These are phyloP conservation scores for Auxenochlorella pyrenoidosa DNA, from an alignment of 139 green algal species.

Conservation along the genomic window DNA sequence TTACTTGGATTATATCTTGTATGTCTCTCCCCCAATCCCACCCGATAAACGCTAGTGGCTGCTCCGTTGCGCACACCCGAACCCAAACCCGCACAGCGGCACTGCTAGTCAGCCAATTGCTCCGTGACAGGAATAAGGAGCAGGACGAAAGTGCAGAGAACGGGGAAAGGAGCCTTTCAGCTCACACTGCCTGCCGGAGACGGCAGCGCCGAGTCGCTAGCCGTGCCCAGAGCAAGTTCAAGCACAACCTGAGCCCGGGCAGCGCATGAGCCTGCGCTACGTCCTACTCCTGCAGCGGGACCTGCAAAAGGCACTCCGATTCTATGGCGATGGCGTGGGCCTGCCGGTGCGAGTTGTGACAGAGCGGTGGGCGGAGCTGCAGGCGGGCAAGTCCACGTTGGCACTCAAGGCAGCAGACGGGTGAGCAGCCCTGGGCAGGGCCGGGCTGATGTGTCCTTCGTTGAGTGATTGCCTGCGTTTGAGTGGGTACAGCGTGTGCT, in stretches of 20 bases:
- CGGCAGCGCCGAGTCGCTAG: neutral
- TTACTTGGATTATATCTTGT: too few relatives aligned
- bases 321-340: constrained; percentile 75
- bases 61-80: too few relatives aligned
- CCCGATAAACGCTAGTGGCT: too few relatives aligned
- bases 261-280: constrained; percentile 50
- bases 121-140: neutral
- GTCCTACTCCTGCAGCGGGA: constrained; percentile 81
- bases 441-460: neutral
- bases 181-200: too few relatives aligned
- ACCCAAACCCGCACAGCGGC: too few relatives aligned
- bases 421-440: constrained; percentile 23
- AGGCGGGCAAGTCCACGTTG: constrained; percentile 51
- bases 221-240: neutral
- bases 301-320: constrained; percentile 68
- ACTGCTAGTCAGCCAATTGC: too few relatives aligned
- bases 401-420: constrained; percentile 65
- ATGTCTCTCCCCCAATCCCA: too few relatives aligned
- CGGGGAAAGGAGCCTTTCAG: neutral
- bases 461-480: too few relatives aligned
- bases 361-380: constrained; percentile 80
- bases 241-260: neutral
- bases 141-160: neutral
- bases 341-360: constrained; percentile 68
- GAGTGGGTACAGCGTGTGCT: too few relatives aligned